Base-by-base conservation (phyloP, 768 basidiomycete species). In the Lactarius indigo region DNA sequence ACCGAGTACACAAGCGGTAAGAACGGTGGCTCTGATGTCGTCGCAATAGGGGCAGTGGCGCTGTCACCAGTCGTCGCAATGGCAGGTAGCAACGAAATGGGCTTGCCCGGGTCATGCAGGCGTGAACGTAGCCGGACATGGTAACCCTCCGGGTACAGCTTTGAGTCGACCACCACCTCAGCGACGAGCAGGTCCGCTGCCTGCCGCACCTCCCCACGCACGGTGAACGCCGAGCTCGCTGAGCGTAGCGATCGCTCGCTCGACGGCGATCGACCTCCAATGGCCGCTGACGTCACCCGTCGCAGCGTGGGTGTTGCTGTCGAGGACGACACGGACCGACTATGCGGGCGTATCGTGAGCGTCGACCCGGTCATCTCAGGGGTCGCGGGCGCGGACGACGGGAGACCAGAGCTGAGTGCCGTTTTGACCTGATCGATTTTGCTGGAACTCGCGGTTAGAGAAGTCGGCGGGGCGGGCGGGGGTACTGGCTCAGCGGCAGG, bases 101-200 rank as follows among this genome's bases (percentile, higher is more conserved):
- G 76, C 50, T 74, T 73, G 20, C 75, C 75, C 12, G 72, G 69
- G 65, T 80, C 79, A 59, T 82, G 78, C 68, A 82, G 75, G 28
- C 72, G 75, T 30, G 85, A 86, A 56, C 73, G 72, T 52, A 87
- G 72, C 3, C 74, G 68, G 31, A 91, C 79, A 31, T 82, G 79
- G 68, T 92, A 94, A n/a, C 92, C 92, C 50, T 83, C 81, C 0
- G 89, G 85, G 76, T 91, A 94, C 65, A 91, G 78, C 74, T 89
- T 90, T 63, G 90, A 87, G 76, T 95, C 92, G 31, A 94, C 82
- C 31, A 94, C 84, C 35, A 94, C 73, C 76, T 96, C 94, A 2
- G 85, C 85, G 20, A 94, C 85, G 23, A 94, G 76, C 56, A 94
- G 76, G 74, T 96, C 92, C 60, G 83, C 82, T n/a, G 81, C 77